Evolutionary conservation across 2,329 filamentous ascomycete species (phyloP), one percentile per base, ranked within the genome.

Genomic region (Fusarium hainanense): DNA sequence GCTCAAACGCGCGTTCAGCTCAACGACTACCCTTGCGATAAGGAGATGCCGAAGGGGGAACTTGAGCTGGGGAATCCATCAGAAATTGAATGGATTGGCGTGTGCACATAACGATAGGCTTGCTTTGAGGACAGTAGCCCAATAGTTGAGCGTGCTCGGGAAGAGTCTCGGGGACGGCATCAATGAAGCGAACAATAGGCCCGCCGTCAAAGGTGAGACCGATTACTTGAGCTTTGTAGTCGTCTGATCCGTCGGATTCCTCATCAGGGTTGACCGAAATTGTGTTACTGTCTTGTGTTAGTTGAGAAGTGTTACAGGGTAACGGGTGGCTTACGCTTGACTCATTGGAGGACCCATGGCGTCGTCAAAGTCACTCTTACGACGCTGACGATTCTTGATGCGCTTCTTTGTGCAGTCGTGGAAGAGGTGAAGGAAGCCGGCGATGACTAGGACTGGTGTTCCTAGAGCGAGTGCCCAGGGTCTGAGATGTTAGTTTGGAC

Each of bases 401-500:
- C 78, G 77, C 59, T 78, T 79, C 37, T 73, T 76, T 11, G 79
- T 77, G 65, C 75, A 79, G 54, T 80, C 79, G 58, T 85, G 82
- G 47, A 87, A 76, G 41, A 87, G 77, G 73, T 87, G 81, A 40
- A 85, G 82, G 44, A 87, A 69, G 1, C 85, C 86, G 7, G 86
- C 87, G 51, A 88, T 85, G 28, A 89, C 87, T 11, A 89, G 80
- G 4, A 89, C 86, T 0, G 87, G 87, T 0, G 87, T 89, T 9
- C 87, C 87, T 14, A 89, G 75, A 14, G 87, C 87, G 9, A 89
- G 82, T 3, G 85, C 87, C 87, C 87, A 89, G 1, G 84, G 84
- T 18, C 82, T 84, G 41, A 40, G 30, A 28, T n/a, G 66, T 41
- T 16, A 10, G 7, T 8, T 7, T 14, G 12, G 10, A 54, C 21